These are phyloP conservation scores for Wickerhamiella allomyrinae DNA, from an alignment of 805 yeast species.

Conservation along the genomic window DNA sequence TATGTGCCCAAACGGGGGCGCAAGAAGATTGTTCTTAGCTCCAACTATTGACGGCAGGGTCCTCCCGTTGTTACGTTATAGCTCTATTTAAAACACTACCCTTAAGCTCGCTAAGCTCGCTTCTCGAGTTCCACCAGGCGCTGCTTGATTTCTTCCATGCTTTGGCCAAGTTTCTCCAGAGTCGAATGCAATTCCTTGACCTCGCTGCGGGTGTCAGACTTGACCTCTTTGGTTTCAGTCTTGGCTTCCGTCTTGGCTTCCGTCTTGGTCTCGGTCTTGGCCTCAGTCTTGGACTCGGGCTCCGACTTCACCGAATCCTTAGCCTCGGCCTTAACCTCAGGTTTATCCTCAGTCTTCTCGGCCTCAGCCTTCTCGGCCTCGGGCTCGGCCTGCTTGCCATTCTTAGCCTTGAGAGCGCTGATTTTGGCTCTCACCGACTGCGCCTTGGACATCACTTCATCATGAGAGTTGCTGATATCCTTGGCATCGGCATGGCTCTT, in stretches of 20 bases:
- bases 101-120: neutral
- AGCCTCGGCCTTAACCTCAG: slow-evolving; percentile 2
- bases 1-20: slow-evolving; percentile 15
- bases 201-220: slow-evolving; percentile 5
- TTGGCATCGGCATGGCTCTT: neutral
- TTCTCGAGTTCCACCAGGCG: neutral
- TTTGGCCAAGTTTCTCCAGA: slow-evolving; percentile 11
- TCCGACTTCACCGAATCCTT: slow-evolving; percentile 8
- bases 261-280: slow-evolving; percentile 6
- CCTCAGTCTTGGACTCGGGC: slow-evolving; percentile 12
- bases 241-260: slow-evolving; percentile 7
- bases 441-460: neutral
- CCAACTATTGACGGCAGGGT: neutral
- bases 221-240: slow-evolving; percentile 1
- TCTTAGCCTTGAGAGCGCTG: slow-evolving; percentile 7
- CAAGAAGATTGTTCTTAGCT: slow-evolving; percentile 9
- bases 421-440: neutral
- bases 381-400: slow-evolving; percentile 17
- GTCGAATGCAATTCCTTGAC: slow-evolving; percentile 13
- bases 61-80: slow-evolving; percentile 2
- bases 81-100: neutral
- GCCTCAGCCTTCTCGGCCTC: slow-evolving; percentile 6
- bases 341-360: slow-evolving; percentile 5
- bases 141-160: slow-evolving; percentile 8
- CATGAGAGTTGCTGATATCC: neutral